Percentiles rank a stretch among this genome's conserved stretches.
These are phyloP conservation scores for Candida xiaguanensis DNA, from an alignment of 805 yeast species.

Conservation along the genomic window DNA sequence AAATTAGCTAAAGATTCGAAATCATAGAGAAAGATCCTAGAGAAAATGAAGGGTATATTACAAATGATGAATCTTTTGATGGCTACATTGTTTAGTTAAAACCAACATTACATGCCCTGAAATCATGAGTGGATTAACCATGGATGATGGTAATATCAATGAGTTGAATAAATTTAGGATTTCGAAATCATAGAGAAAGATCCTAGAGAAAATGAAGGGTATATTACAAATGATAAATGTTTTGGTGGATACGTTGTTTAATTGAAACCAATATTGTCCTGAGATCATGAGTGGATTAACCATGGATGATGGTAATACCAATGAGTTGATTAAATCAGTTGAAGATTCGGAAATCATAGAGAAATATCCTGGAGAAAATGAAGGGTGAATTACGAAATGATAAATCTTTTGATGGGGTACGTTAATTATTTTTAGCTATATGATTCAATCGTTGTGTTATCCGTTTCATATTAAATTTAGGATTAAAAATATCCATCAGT, in stretches of 20 bases:
- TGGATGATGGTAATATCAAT: constrained; percentile 31
- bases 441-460: constrained; percentile 3
- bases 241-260: constrained; percentile 36
- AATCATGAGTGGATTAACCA: constrained; percentile 40
- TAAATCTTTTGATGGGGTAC: constrained; percentile 28
- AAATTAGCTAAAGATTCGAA: too few species aligned
- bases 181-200: constrained; percentile 60
- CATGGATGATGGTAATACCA: constrained; percentile 31
- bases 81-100: constrained; percentile 23
- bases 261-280: constrained; percentile 37
- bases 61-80: constrained; percentile 29
- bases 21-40: constrained; percentile 51
- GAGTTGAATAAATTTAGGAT: constrained; percentile 47
- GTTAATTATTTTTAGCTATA: constrained; percentile 4
- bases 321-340: constrained; percentile 43
- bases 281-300: constrained; percentile 41
- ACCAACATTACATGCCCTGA: too few species aligned
- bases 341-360: constrained; percentile 61
- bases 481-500: constrained; percentile 2
- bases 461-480: background rate
- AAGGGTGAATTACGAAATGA: constrained; percentile 33
- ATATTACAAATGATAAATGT: constrained; percentile 27
- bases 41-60: constrained; percentile 34
- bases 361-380: constrained; percentile 33
- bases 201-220: constrained; percentile 30